Evolutionary conservation across 768 basidiomycete species (phyloP).

Genomic region (Russula foetens): DNA sequence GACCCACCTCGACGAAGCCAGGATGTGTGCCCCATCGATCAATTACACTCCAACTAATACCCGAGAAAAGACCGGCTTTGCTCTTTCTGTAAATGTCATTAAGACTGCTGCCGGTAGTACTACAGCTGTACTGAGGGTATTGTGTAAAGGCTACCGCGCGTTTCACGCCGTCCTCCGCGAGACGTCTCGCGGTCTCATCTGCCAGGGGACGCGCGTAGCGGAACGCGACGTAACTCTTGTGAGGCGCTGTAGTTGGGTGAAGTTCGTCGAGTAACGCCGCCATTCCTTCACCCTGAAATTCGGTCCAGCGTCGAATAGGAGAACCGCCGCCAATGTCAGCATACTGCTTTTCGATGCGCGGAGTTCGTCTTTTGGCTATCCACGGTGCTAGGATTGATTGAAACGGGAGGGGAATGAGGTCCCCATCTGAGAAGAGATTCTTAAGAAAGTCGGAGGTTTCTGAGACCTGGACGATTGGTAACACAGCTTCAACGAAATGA

Average conservation of each 20-base stretch:
- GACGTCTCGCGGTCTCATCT: conserved; percentile 67
- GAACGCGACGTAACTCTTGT: conserved; percentile 95
- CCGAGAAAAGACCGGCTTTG: conserved; percentile 50
- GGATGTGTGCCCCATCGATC: conserved; percentile 97
- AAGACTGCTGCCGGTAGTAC: conserved; percentile 94
- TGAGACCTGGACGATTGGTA: conserved; percentile 48
- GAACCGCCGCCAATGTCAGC: conserved; percentile 92
- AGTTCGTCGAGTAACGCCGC: conserved; percentile 86
- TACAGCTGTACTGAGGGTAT: conserved; percentile 98
- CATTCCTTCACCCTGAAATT: conserved; percentile 86
- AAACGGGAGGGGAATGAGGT: conserved; percentile 93
- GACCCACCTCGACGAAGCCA: conserved; percentile 84
- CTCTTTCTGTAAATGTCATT: conserved; percentile 80
- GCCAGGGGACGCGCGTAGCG: conserved; percentile 89
- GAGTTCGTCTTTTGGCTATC: conserved; percentile 85
- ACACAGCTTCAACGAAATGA: neutral
- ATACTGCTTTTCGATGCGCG: conserved; percentile 93
- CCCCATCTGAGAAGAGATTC: conserved; percentile 84
- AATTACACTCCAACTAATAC: conserved; percentile 92
- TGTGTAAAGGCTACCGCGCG: conserved; percentile 95
- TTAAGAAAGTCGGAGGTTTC: conserved; percentile 92
- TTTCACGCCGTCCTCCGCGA: conserved; percentile 86
- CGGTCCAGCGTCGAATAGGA: conserved; percentile 87
- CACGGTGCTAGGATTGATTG: conserved; percentile 80
- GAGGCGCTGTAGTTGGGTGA: conserved; percentile 87